Evolutionary conservation across 257 asterid genomes (phyloP).

Genomic region (Solanum peruvianum): DNA sequence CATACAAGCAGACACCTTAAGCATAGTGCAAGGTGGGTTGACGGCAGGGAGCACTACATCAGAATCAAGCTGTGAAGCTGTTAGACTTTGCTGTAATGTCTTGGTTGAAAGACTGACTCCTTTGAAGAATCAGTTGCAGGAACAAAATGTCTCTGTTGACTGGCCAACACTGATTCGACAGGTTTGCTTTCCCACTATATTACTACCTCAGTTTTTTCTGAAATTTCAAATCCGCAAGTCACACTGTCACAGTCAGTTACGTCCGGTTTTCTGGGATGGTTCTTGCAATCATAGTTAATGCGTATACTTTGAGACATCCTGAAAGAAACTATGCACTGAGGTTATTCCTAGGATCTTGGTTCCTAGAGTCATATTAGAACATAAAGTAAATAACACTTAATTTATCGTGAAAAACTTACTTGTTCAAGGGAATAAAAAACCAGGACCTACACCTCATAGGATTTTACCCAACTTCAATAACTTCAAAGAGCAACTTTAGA

Average conservation of each 20-base stretch:
- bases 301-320: background rate
- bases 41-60: constrained; percentile 83
- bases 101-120: constrained; percentile 48
- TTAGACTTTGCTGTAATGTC: constrained; percentile 44
- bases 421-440: background rate
- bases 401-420: background rate
- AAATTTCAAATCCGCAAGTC: background rate
- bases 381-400: background rate
- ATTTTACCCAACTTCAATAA: too few relatives aligned
- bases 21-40: constrained; percentile 57
- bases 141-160: constrained; percentile 34
- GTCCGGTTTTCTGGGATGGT: background rate
- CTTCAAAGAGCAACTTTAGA: too few relatives aligned
- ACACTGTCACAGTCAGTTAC: background rate
- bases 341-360: background rate
- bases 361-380: background rate
- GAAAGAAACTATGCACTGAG: background rate
- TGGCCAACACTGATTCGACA: constrained; percentile 49
- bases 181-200: constrained; percentile 15
- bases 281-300: background rate
- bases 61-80: constrained; percentile 76
- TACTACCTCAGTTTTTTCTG: background rate
- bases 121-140: constrained; percentile 34
- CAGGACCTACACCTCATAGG: too few relatives aligned
- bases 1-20: constrained; percentile 58